Percentiles rank a stretch among this genome's conserved stretches.
These are phyloP conservation scores for Metarhizium rileyi DNA, from an alignment of 2,329 filamentous ascomycete species.

Conservation along the genomic window DNA sequence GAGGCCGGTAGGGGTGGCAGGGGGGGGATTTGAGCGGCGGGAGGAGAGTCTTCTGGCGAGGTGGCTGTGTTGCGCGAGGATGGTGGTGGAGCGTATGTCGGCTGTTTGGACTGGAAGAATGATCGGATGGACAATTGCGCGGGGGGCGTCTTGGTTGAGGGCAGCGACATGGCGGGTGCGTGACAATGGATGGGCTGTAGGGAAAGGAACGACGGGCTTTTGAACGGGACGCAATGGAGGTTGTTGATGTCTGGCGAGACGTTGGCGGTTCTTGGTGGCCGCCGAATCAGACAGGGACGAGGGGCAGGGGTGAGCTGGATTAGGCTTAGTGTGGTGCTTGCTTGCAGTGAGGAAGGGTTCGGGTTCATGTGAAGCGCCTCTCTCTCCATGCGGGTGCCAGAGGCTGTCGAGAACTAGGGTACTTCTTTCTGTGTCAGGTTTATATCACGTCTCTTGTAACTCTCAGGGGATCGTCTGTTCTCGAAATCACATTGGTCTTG, in stretches of 20 bases:
- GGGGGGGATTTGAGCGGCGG: constrained; percentile 18
- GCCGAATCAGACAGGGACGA: not conserved
- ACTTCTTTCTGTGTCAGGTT: too few species aligned
- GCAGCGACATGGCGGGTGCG: constrained; percentile 28
- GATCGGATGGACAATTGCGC: constrained; percentile 50
- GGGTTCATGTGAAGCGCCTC: too few species aligned
- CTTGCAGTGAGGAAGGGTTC: not conserved
- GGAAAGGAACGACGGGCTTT: not conserved
- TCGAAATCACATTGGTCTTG: too few species aligned
- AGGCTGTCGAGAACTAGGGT: too few species aligned
- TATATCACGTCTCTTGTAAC: too few species aligned
- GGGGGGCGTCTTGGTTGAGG: constrained; percentile 24
- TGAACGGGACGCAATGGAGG: not conserved
- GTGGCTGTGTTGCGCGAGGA: constrained; percentile 7
- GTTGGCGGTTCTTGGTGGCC: not conserved
- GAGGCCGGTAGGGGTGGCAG: constrained; percentile 20
- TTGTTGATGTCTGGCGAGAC: not conserved
- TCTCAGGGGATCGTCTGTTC: too few species aligned
- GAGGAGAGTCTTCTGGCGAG: constrained; percentile 9
- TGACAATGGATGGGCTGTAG: not conserved
- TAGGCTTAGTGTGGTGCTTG: not conserved
- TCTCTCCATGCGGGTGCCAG: too few species aligned
- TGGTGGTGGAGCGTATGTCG: constrained; percentile 26
- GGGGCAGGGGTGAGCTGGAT: not conserved
- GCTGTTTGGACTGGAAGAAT: constrained; percentile 45